phyloP scores from a whole-genome alignment of 2,329 filamentous ascomycete genomes.

The Sclerotinia trifoliorum region DNA sequence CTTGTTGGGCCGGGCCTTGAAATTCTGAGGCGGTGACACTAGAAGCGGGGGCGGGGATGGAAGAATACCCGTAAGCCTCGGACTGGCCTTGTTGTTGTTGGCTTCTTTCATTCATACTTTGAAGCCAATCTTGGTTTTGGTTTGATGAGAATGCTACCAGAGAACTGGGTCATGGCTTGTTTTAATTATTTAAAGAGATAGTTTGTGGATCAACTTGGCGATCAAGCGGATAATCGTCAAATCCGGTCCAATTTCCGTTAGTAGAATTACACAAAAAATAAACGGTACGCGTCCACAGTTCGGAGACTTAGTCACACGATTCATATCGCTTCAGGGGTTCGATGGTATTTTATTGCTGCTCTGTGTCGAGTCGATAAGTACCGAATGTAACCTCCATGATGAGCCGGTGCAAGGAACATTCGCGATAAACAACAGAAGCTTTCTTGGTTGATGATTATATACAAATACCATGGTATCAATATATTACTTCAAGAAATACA shows the following conservation, averaged over 20 bases:
- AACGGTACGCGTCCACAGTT: background rate
- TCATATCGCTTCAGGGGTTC: background rate
- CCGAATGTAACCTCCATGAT: background rate
- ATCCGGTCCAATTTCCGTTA: constrained; percentile 15
- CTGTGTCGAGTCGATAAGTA: background rate
- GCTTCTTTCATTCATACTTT: constrained; percentile 4
- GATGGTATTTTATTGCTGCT: background rate
- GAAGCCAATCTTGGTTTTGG: background rate
- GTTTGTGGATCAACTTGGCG: constrained; percentile 7
- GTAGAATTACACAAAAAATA: background rate
- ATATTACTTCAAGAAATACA: too few species aligned
- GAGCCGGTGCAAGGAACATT: background rate
- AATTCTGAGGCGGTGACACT: background rate
- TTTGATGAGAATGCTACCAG: constrained; percentile 1
- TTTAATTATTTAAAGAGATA: constrained; percentile 12
- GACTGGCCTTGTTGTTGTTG: constrained; percentile 1
- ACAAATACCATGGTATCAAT: background rate
- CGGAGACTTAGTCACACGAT: constrained; percentile 1
- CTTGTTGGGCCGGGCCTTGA: constrained; percentile 5
- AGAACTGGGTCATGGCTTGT: background rate
- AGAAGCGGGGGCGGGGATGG: constrained; percentile 9
- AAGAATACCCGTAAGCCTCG: constrained; percentile 13
- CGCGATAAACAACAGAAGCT: background rate
- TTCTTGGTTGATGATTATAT: background rate
- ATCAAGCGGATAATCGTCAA: constrained; percentile 7